Evolutionary conservation across 345 rosid species (phyloP), one percentile per base, ranked within the genome.

Genomic region (Ceriops zippeliana): DNA sequence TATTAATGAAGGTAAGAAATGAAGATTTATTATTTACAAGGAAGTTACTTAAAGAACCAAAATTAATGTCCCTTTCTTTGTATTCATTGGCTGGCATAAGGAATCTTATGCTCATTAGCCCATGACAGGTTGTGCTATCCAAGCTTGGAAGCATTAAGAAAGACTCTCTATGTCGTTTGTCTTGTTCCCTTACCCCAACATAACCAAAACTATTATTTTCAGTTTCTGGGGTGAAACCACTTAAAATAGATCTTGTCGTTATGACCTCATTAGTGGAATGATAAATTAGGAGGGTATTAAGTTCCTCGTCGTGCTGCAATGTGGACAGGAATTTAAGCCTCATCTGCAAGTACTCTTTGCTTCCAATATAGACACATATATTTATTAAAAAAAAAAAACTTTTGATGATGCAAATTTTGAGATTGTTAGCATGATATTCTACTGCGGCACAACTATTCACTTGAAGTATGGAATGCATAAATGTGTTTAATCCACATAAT

Each of bases 51-150:
- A 42, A 13, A 42, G 49, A 42, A 13, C 17, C 19, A 42, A 3
- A 42, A 13, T 13, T 15, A 42, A 42, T 42, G 49, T 42, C 49
- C 2, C 58, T 32, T 49, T 57, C 67, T 66, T 69, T 73, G 70
- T 62, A 60, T 22, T 28, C 6, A 64, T 72, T 78, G 82, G 84
- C 37, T 66, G 76, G 70, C 79, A 79, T 13, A 69, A 71, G 66
- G 82, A 81, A 79, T 79, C 82, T 75, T 75, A 59, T 75, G 67
- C 84, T 60, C 70, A 64, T 71, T 42, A 56, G 61, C 27, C 76
- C 76, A 79, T 62, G 52, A 68, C 75, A 75, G 73, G 72, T 59
- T 68, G 75, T 52, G 46, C 59, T 22, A 24, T 65, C 79, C 62
- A 68, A 70, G 66, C 72, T 52, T 68, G 30, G 35, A 65, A 70